phyloP scores from a whole-genome alignment of 805 yeast species.

The Millerozyma miso region DNA sequence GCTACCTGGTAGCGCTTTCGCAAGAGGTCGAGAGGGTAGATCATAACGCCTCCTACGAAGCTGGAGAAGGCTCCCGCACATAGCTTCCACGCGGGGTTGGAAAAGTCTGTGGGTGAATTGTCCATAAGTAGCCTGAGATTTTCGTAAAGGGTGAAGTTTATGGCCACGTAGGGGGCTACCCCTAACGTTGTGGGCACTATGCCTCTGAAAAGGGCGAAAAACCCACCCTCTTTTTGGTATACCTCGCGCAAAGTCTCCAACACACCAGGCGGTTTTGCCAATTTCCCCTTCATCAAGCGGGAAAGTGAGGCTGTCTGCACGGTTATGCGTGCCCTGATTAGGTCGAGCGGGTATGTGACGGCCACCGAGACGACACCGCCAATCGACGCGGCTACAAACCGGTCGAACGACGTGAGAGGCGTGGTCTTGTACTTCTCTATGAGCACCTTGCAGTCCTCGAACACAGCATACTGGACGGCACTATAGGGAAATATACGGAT shows the following conservation, averaged over 20 bases:
- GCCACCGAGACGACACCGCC: constrained; percentile 80
- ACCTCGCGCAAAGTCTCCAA: constrained; percentile 52
- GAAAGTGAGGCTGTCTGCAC: constrained; percentile 73
- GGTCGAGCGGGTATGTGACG: constrained; percentile 88
- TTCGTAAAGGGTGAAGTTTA: constrained; percentile 89
- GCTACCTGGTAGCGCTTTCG: constrained; percentile 90
- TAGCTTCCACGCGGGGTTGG: constrained; percentile 54
- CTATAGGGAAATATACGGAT: constrained; percentile 88
- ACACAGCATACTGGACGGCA: constrained; percentile 89
- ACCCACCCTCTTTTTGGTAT: constrained; percentile 76
- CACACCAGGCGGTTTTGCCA: constrained; percentile 67
- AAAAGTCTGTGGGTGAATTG: constrained; percentile 28
- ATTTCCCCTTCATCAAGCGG: constrained; percentile 45
- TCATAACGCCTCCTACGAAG: constrained; percentile 82
- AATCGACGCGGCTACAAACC: constrained; percentile 71
- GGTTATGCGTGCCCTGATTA: constrained; percentile 84
- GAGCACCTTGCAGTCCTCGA: constrained; percentile 54
- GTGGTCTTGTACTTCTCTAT: constrained; percentile 17
- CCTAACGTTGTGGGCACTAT: constrained; percentile 88
- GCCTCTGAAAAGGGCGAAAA: constrained; percentile 76
- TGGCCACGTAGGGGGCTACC: constrained; percentile 93
- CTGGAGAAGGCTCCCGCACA: constrained; percentile 83
- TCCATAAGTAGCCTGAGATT: constrained; percentile 58
- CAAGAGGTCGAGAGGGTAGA: constrained; percentile 87
- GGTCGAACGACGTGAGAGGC: constrained; percentile 48